A percentile compares a stretch with the other conserved stretches of the same genome.
phyloP scores from a whole-genome alignment of 106 monocot species.

The Acanthochlamys bracteata region DNA sequence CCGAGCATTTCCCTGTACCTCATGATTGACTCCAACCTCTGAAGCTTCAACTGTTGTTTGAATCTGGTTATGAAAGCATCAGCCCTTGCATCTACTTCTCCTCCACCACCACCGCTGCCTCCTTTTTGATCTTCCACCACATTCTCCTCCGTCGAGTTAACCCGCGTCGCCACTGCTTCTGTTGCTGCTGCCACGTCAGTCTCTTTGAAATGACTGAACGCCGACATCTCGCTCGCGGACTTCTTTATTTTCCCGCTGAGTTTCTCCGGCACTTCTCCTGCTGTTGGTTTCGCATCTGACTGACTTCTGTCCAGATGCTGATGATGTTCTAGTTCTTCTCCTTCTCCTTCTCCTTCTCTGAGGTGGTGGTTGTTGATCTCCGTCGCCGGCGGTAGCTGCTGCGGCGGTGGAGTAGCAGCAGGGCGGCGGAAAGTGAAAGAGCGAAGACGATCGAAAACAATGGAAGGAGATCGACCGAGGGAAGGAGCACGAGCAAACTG shows the following conservation, averaged over 20 bases:
- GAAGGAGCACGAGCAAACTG: neutral
- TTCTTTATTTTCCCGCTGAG: conserved; percentile 22
- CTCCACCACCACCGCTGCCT: conserved; percentile 19
- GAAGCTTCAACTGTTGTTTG: conserved; percentile 69
- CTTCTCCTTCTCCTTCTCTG: conserved; percentile 4
- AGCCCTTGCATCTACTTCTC: conserved; percentile 59
- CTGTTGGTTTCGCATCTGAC: conserved; percentile 21
- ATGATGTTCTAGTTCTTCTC: neutral
- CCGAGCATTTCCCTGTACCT: conserved; percentile 56
- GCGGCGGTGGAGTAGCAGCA: neutral
- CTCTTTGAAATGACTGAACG: conserved; percentile 23
- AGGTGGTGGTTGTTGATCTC: conserved; percentile 12
- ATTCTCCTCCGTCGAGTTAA: conserved; percentile 21
- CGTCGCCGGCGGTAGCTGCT: too few species aligned
- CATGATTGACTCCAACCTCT: conserved; percentile 63
- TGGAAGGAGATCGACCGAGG: conserved; percentile 27
- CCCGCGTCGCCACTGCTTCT: conserved; percentile 8
- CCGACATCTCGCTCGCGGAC: conserved; percentile 24
- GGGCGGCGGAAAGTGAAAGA: conserved; percentile 45
- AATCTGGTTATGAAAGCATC: conserved; percentile 85
- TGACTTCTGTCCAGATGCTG: conserved; percentile 19
- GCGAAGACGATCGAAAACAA: conserved; percentile 44
- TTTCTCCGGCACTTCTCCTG: conserved; percentile 13
- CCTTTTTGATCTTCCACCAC: conserved; percentile 15
- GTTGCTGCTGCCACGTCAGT: neutral